These are phyloP conservation scores for Fusarium sp. DNA, from an alignment of 2,329 filamentous ascomycete genomes.

Conservation along the genomic window DNA sequence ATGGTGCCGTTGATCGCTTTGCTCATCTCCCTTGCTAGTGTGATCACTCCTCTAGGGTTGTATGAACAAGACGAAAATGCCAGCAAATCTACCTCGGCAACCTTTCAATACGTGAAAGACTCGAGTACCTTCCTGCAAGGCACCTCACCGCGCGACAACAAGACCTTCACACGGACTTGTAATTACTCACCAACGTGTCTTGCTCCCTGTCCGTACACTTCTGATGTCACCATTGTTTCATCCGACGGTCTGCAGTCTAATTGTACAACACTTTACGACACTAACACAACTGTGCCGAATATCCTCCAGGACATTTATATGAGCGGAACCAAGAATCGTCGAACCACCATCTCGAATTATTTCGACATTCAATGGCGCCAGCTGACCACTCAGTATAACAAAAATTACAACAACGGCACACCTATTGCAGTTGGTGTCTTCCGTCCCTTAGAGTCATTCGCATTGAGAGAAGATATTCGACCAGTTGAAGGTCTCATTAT, in stretches of 20 bases:
- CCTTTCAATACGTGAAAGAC: constrained; percentile 56
- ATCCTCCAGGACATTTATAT: constrained; percentile 38
- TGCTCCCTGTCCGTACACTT: constrained; percentile 46
- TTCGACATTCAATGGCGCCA: constrained; percentile 47
- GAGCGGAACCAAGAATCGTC: constrained; percentile 36
- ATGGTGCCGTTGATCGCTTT: constrained; percentile 47
- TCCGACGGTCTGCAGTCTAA: constrained; percentile 42
- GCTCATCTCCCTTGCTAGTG: constrained; percentile 56
- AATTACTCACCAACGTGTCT: constrained; percentile 45
- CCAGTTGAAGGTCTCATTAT: constrained; percentile 60
- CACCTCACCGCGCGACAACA: constrained; percentile 52
- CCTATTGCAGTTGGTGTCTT: constrained; percentile 47
- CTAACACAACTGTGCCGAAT: constrained; percentile 46
- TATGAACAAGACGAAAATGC: constrained; percentile 51
- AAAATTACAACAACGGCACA: constrained; percentile 49
- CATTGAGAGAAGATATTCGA: constrained; percentile 50
- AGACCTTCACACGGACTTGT: constrained; percentile 31
- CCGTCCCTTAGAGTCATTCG: constrained; percentile 40
- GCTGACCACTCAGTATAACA: constrained; percentile 48
- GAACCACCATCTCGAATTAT: constrained; percentile 31
- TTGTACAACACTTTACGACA: constrained; percentile 28
- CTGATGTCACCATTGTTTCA: constrained; percentile 31
- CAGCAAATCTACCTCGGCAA: neutral
- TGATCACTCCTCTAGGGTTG: constrained; percentile 61
- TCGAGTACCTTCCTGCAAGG: constrained; percentile 54